Evolutionary conservation across 2,329 filamentous ascomycete species (phyloP).

Genomic region (Plectosphaerella plurivora): DNA sequence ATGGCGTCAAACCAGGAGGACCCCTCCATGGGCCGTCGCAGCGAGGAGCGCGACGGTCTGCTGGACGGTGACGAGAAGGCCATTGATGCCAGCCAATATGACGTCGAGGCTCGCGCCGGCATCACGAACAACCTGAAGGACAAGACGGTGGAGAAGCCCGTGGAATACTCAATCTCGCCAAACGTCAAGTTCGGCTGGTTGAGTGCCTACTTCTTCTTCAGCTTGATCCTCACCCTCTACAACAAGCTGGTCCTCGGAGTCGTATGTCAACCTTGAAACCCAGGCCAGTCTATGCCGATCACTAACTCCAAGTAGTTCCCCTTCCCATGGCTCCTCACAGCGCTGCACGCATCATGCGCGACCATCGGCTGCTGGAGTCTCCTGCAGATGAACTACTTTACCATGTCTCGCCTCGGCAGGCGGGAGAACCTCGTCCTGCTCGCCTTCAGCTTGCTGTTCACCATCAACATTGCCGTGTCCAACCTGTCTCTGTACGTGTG

Average conservation of each 20-base stretch:
- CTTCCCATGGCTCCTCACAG: slow-evolving; percentile 58
- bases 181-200: slow-evolving; percentile 45
- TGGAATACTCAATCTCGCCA: slow-evolving; percentile 38
- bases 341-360: slow-evolving; percentile 53
- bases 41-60: slow-evolving; percentile 13
- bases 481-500: slow-evolving; percentile 51
- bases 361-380: slow-evolving; percentile 51
- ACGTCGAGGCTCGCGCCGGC: slow-evolving; percentile 11
- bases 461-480: slow-evolving; percentile 60
- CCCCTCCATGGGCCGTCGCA: slow-evolving; percentile 8
- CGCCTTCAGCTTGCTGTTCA: slow-evolving; percentile 57
- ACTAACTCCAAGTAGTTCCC: slow-evolving; percentile 36
- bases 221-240: slow-evolving; percentile 47
- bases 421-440: slow-evolving; percentile 52
- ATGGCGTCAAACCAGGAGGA: slow-evolving; percentile 14
- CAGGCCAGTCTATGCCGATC: neutral
- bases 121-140: slow-evolving; percentile 5
- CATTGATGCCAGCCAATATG: slow-evolving; percentile 9
- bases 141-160: slow-evolving; percentile 6
- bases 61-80: slow-evolving; percentile 13
- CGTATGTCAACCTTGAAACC: slow-evolving; percentile 25
- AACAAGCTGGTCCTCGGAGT: slow-evolving; percentile 54
- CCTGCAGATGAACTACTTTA: slow-evolving; percentile 46
- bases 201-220: slow-evolving; percentile 47
- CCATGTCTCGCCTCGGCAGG: slow-evolving; percentile 44